Evolutionary conservation across 139 green algal species (phyloP).

Genomic region (Chlorella vulgaris): DNA sequence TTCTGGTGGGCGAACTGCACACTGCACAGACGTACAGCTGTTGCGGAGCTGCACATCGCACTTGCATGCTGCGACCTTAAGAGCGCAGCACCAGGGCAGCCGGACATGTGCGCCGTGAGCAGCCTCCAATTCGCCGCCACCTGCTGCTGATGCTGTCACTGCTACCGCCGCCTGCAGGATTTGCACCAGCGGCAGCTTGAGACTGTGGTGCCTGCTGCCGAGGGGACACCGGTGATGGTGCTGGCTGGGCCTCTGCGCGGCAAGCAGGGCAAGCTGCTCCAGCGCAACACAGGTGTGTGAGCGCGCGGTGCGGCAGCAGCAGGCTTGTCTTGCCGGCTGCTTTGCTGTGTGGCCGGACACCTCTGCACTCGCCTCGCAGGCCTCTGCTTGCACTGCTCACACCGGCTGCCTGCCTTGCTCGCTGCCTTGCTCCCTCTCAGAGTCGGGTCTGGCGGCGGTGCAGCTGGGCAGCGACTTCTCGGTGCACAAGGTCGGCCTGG

Average conservation of each 20-base stretch:
- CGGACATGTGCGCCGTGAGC: too few species aligned
- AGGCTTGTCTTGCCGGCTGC: too few species aligned
- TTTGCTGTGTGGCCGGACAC: too few species aligned
- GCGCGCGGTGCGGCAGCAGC: not conserved
- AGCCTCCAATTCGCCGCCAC: too few species aligned
- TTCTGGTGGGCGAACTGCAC: slow-evolving; percentile 32
- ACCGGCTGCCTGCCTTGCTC: not conserved
- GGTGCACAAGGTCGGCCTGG: slow-evolving; percentile 70
- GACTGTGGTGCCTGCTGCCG: slow-evolving; percentile 75
- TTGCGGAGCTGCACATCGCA: not conserved
- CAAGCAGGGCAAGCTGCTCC: slow-evolving; percentile 58
- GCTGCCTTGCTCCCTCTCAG: not conserved
- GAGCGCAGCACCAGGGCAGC: not conserved
- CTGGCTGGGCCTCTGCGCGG: slow-evolving; percentile 65
- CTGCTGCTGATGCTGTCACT: not conserved
- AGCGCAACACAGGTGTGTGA: slow-evolving; percentile 35
- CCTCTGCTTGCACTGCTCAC: not conserved
- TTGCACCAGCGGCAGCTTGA: slow-evolving; percentile 69
- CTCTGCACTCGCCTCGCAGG: not conserved
- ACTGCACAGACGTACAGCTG: not conserved
- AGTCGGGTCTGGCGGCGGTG: slow-evolving; percentile 64
- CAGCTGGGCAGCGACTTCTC: slow-evolving; percentile 69
- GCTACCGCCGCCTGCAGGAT: slow-evolving; percentile 29
- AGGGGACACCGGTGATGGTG: slow-evolving; percentile 68
- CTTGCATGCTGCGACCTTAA: not conserved